Conservation (phyloP, 1,284 basidiomycete species). For the Mrakiaceae sp. region DNA sequence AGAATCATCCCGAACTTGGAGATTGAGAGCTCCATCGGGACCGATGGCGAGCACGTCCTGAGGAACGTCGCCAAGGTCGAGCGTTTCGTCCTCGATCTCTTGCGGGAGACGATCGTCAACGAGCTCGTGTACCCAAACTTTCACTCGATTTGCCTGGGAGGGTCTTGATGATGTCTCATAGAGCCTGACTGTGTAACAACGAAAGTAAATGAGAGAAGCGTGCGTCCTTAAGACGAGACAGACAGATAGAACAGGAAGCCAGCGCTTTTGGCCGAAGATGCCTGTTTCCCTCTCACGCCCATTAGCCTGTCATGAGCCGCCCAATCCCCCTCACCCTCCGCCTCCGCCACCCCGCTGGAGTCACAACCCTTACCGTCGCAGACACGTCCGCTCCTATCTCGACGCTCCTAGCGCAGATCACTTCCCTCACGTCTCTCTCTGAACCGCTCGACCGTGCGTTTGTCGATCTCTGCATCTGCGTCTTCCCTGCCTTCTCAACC, state of each 20-base stretch:
- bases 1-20: constrained; percentile 79
- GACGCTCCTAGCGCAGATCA: background rate
- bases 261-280: background rate
- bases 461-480: background rate
- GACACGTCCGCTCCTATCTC: background rate
- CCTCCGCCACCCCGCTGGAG: background rate
- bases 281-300: background rate
- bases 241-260: background rate
- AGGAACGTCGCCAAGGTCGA: constrained; percentile 96
- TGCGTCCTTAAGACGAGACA: background rate
- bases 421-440: background rate
- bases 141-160: constrained; percentile 57
- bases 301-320: too few relatives aligned
- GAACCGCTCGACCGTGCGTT: background rate
- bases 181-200: too few relatives aligned
- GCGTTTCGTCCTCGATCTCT: constrained; percentile 86
- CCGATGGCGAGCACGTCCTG: constrained; percentile 87
- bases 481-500: background rate
- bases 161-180: too few relatives aligned
- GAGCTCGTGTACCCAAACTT: constrained; percentile 91
- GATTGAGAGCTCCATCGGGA: constrained; percentile 94
- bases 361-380: background rate
- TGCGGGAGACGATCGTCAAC: constrained; percentile 86
- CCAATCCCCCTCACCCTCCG: too few relatives aligned
- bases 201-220: constrained; percentile 18